These are phyloP conservation scores for Ganoderma meredithae DNA, from an alignment of 1,284 basidiomycete genomes.

Conservation along the genomic window DNA sequence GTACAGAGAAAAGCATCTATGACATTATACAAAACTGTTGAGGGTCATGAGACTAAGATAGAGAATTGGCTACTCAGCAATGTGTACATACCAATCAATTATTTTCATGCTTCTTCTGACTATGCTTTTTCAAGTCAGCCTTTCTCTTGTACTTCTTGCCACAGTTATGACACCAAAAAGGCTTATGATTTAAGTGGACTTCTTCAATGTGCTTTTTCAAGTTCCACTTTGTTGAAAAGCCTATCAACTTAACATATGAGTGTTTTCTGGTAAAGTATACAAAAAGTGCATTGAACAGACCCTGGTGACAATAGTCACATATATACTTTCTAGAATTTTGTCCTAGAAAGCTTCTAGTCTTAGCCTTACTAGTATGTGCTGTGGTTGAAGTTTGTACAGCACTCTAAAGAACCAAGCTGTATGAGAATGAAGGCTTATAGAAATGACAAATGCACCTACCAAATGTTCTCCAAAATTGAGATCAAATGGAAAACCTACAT, in stretches of 20 bases:
- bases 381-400: conserved; percentile 12
- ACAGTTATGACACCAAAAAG: not conserved
- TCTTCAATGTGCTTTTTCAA: not conserved
- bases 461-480: conserved; percentile 7
- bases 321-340: not conserved
- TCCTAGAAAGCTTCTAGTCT: not conserved
- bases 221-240: conserved; percentile 5
- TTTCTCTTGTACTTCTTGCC: conserved; percentile 3
- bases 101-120: not conserved
- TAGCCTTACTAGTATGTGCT: conserved; percentile 4
- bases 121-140: not conserved
- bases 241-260: not conserved
- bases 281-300: not conserved
- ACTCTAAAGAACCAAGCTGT: not conserved
- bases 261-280: not conserved
- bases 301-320: not conserved
- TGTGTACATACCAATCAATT: not conserved
- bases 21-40: not conserved
- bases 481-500: not conserved
- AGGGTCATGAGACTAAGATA: not conserved
- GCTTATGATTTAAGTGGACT: not conserved
- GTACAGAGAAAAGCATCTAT: not conserved
- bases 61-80: not conserved
- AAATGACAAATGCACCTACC: not conserved
- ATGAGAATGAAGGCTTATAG: not conserved